phyloP scores from a whole-genome alignment of 1,284 basidiomycete genomes.

The Ganoderma sp. region DNA sequence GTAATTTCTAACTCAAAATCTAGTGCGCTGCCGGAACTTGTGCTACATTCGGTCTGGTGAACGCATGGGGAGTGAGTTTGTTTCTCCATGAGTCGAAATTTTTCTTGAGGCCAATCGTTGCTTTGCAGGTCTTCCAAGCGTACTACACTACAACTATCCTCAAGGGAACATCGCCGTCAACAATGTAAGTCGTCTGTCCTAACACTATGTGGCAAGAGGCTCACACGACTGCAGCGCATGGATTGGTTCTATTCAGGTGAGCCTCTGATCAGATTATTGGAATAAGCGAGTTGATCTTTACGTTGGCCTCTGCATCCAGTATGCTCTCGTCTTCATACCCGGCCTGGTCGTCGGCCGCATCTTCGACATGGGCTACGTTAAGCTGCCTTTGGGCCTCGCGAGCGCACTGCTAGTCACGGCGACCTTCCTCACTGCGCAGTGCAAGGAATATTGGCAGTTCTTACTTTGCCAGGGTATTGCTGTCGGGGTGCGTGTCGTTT shows the following conservation, averaged over 20 bases:
- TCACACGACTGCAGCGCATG: constrained; percentile 54
- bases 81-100: neutral
- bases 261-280: constrained; percentile 9
- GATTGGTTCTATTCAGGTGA: constrained; percentile 75
- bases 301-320: constrained; percentile 34
- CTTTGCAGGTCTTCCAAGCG: constrained; percentile 50
- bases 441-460: constrained; percentile 59
- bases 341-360: constrained; percentile 57
- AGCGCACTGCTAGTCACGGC: constrained; percentile 47
- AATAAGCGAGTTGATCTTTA: constrained; percentile 7
- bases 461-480: constrained; percentile 55
- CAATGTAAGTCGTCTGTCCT: constrained; percentile 52
- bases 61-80: constrained; percentile 49
- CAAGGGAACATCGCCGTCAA: constrained; percentile 49
- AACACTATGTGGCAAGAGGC: neutral
- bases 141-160: constrained; percentile 49
- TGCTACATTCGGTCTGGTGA: constrained; percentile 50
- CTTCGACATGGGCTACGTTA: constrained; percentile 59
- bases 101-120: neutral
- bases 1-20: neutral
- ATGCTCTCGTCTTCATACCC: constrained; percentile 53
- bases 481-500: constrained; percentile 43
- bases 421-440: constrained; percentile 57
- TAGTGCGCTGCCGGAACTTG: constrained; percentile 38
- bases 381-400: constrained; percentile 44